Base-by-base conservation (phyloP, 768 basidiomycete genomes). In the Agrocybe chaxingu region DNA sequence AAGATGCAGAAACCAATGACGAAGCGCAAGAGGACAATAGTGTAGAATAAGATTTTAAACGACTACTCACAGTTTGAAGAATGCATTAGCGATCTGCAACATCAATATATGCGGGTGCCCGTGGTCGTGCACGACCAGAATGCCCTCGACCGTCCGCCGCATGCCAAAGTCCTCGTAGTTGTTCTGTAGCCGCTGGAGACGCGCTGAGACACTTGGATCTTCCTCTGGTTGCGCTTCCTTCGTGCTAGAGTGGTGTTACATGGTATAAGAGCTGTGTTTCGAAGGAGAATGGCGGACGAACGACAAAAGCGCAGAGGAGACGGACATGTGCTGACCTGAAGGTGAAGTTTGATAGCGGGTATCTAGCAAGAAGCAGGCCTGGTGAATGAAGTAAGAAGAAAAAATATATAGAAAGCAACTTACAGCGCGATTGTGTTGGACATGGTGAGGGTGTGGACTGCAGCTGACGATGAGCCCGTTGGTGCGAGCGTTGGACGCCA, bases 101-200 rank as follows among this genome's bases (percentile, higher is more conserved):
- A 98, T 94, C 57, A 99, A 82, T 54, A 98, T 92, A 62, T 99
- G 96, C 1, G 96, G 95, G 62, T 96, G 92, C 0, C 95, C 96
- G 59, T 98, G 95, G 65, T 98, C 94, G 69, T 97, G 92, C 4
- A 94, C 93, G 49, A 95, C 87, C 4, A 92, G 77, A 44, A 90
- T 83, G 41, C 84, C 92, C 62, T 97, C 95, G 7, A 97, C 95
- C 0, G 96, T 97, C 13, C 94, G 77, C 12, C 97, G 82, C 91
- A 98, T 96, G 7, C 97, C 97, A 67, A 87, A 93, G 67, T 96
- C 92, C 65, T 92, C 91, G 79, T 95, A 98, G 68, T 98, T 96
- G 65, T 91, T 90, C 65, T 97, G 90, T 8, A 99, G 80, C 11
- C 97, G 85, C 65, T 94, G 92, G 6, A 99, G 77, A 42, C 97